phyloP scores from a whole-genome alignment of 441 rosid genomes.

The Lepidium campestre region DNA sequence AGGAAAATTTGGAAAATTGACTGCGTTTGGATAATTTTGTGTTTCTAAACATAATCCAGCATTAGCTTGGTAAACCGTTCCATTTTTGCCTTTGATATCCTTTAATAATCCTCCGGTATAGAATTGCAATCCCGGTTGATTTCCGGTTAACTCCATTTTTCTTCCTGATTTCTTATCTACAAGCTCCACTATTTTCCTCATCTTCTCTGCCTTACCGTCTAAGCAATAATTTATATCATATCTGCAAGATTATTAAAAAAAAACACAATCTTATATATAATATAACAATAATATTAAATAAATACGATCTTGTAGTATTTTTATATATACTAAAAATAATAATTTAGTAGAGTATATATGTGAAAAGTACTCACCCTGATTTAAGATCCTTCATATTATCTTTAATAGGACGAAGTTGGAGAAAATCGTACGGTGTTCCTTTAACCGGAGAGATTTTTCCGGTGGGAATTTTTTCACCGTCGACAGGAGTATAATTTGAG shows the following conservation, averaged over 20 bases:
- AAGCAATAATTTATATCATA: constrained; percentile 77
- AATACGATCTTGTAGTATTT: no score
- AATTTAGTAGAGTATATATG: neutral
- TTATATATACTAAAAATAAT: neutral
- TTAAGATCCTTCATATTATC: constrained; percentile 48
- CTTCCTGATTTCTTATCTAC: constrained; percentile 59
- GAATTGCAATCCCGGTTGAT: constrained; percentile 78
- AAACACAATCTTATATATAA: neutral
- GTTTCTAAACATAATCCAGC: constrained; percentile 78
- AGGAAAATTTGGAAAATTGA: constrained; percentile 69
- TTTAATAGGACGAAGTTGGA: constrained; percentile 35
- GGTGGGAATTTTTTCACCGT: constrained; percentile 60
- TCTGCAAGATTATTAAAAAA: neutral
- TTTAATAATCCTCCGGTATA: constrained; percentile 55
- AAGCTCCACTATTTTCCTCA: constrained; percentile 54
- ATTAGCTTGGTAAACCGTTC: constrained; percentile 48
- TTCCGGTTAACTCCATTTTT: constrained; percentile 52
- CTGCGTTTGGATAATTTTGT: constrained; percentile 68
- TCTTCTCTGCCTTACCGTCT: constrained; percentile 26
- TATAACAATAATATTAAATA: neutral
- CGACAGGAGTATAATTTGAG: constrained; percentile 54
- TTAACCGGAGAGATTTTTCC: constrained; percentile 51
- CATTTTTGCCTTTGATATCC: constrained; percentile 58
- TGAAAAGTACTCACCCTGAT: constrained; percentile 31
- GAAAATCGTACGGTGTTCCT: constrained; percentile 84